Evolutionary conservation across 257 asterid species (phyloP), one percentile per base, ranked within the genome.

Genomic region (Fraxinus quadrangulata): DNA sequence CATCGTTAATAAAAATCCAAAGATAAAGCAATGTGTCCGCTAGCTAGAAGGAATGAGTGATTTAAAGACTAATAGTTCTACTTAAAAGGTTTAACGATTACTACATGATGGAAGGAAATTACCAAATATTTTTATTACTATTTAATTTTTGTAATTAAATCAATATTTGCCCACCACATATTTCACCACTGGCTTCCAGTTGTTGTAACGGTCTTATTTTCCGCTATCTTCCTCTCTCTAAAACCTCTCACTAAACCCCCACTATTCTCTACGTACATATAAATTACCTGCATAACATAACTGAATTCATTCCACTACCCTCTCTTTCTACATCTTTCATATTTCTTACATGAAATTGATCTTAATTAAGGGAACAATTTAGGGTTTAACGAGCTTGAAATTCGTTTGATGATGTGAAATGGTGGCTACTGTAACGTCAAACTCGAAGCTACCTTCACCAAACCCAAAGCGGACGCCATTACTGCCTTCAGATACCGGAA

Each of bases 341-440:
- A 24, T 79, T 74, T 79, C 81, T 73, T 75, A 49, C 74, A 24
- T 72, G 49, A 65, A 80, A 70, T 80, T 74, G 16, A 31, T 67
- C 82, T 80, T 24, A 61, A 26, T 75, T 54, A 61, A 63, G 34
- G 61, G 75, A 23, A 65, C 26, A 72, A 75, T 6, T 81, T 85
- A 81, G 85, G 86, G 45, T 79, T 79, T 80, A 39, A 10, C 17
- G 14, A 12, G 81, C 66, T 74, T 31, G 73, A 56, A 6, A 31
- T 73, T 70, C 40, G 65, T 56, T 21, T 16, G 78, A 80, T 73
- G 78, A 86, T 88, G 92, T 87, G 90, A 86, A 84, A 92, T 92
- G 97, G 93, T 92, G 79, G 86, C 91, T 69, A 88, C 92, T 59
- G 90, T 87, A 24, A 77, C 89, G 68, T 90, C 91, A 19, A 86